Base-by-base conservation (phyloP, 345 rosid genomes). In the Garcia nutans region DNA sequence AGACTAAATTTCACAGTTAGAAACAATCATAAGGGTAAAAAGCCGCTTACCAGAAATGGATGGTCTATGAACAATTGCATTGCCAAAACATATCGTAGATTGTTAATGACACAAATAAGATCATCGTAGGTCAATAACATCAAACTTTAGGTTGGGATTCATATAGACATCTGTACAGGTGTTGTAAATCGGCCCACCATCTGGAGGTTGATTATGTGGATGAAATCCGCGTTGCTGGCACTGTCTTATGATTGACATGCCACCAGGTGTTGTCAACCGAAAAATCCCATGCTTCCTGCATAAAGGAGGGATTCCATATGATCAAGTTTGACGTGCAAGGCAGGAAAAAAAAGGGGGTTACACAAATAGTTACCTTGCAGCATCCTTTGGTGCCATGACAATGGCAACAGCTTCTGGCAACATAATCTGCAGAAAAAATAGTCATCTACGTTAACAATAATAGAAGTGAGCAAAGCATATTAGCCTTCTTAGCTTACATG, bases 331-430 rank as follows among this genome's bases (percentile, higher is more conserved):
- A 31, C 17, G 37, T 52, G 63, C 8, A 70, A 37, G 59, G 56
- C 23, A 57, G 37, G 49, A 64, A 23, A 23, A 8, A 8, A 72
- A 54, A 49, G 28, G 61, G 9, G 28, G 37, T 7, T 49, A 49
- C 52, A 47, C 47, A 61, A 55, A 9, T 17, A 68, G 84, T 71
- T 73, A 92, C 97, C 92, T 93, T 45, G 93, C 78, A 56, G 88
- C 49, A 84, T 92, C 99, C 81, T 76, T 87, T 62, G 98, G 98
- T 15, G 99, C 97, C 99, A 93, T 93, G 62, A 92, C 99, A n/a
- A 93, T 90, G n/a, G 99, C 99, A 69, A 93, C 97, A 49, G 98
- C 70, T 91, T 93, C 97, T 0, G 99, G 99, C 85, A 93, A 77
- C 99, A 96, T 96, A 64, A 93, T 93, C 98, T 93, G 87, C 65